phyloP scores from a whole-genome alignment of 2,329 filamentous ascomycete genomes.

The Sclerotinia glacialis region DNA sequence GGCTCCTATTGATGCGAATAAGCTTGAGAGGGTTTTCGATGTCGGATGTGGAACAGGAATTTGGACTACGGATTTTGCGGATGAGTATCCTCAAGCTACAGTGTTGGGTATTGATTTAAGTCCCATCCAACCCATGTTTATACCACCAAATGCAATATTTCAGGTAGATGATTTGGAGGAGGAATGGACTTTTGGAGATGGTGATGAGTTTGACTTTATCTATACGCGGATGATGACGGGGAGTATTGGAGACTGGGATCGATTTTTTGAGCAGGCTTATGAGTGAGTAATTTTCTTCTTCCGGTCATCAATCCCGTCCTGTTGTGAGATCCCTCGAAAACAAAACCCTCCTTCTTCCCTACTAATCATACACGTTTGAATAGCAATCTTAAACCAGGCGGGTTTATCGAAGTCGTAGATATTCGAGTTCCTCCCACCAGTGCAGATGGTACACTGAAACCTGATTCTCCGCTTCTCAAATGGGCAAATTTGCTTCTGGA shows the following conservation, averaged over 20 bases:
- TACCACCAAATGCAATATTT: slow-evolving; percentile 56
- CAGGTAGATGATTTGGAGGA: slow-evolving; percentile 58
- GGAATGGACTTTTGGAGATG: slow-evolving; percentile 48
- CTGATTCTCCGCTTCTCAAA: not conserved
- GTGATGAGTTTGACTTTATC: slow-evolving; percentile 28
- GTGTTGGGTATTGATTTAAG: slow-evolving; percentile 21
- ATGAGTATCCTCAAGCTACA: slow-evolving; percentile 13
- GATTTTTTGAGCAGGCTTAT: slow-evolving; percentile 13
- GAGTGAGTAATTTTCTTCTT: not conserved
- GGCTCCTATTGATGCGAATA: not conserved
- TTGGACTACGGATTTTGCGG: slow-evolving; percentile 20
- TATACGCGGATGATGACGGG: slow-evolving; percentile 23
- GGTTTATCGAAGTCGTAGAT: slow-evolving; percentile 15
- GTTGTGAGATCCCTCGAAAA: too few species aligned
- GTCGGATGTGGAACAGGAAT: slow-evolving; percentile 19
- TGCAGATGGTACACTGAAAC: slow-evolving; percentile 3
- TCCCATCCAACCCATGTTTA: slow-evolving; percentile 42
- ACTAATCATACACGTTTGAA: not conserved
- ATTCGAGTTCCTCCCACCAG: not conserved
- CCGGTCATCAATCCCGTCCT: too few species aligned
- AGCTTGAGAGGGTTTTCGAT: slow-evolving; percentile 16
- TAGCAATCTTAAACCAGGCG: slow-evolving; percentile 16
- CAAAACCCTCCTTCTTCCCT: not conserved
- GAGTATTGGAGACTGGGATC: slow-evolving; percentile 12
- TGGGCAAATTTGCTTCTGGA: slow-evolving; percentile 17